Evolutionary conservation across 2,329 filamentous ascomycete species (phyloP).

Genomic region (Penicillium psychrosexuale): DNA sequence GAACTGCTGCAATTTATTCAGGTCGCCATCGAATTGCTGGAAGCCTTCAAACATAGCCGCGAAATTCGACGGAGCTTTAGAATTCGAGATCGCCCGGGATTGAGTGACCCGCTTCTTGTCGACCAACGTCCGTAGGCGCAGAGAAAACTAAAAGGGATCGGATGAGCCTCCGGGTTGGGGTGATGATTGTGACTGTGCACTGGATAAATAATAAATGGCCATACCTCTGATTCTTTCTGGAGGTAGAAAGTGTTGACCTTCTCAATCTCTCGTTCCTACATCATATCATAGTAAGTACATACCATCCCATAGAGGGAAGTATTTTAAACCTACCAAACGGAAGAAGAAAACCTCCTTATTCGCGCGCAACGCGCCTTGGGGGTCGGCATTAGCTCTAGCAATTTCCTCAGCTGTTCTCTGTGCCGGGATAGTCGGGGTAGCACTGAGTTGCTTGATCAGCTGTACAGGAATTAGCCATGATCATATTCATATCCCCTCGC

Average conservation of each 20-base stretch:
- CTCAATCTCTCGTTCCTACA: slow-evolving; percentile 89
- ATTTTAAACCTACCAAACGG: slow-evolving; percentile 63
- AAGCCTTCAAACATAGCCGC: slow-evolving; percentile 95
- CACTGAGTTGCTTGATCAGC: slow-evolving; percentile 98
- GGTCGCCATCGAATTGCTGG: slow-evolving; percentile 91
- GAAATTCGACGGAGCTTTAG: slow-evolving; percentile 87
- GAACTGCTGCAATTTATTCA: slow-evolving; percentile 96
- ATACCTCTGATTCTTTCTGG: slow-evolving; percentile 95
- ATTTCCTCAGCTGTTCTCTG: slow-evolving; percentile 57
- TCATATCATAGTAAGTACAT: neutral
- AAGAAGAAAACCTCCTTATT: slow-evolving; percentile 99
- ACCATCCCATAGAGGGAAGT: neutral
- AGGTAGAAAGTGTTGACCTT: slow-evolving; percentile 98
- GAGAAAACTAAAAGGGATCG: slow-evolving; percentile 66
- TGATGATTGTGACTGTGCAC: neutral
- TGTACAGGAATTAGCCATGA: slow-evolving; percentile 45
- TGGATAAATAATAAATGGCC: slow-evolving; percentile 27
- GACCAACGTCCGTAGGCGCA: slow-evolving; percentile 83
- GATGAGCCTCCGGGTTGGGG: neutral
- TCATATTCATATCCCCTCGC: neutral
- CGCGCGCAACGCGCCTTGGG: slow-evolving; percentile 86
- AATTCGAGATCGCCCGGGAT: slow-evolving; percentile 70
- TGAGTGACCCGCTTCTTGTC: slow-evolving; percentile 94
- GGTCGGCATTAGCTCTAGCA: slow-evolving; percentile 56
- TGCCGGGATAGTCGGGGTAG: slow-evolving; percentile 77